A percentile compares a stretch with the other conserved stretches of the same genome.
phyloP scores from a whole-genome alignment of 345 rosid species.

The Citrus glauca region DNA sequence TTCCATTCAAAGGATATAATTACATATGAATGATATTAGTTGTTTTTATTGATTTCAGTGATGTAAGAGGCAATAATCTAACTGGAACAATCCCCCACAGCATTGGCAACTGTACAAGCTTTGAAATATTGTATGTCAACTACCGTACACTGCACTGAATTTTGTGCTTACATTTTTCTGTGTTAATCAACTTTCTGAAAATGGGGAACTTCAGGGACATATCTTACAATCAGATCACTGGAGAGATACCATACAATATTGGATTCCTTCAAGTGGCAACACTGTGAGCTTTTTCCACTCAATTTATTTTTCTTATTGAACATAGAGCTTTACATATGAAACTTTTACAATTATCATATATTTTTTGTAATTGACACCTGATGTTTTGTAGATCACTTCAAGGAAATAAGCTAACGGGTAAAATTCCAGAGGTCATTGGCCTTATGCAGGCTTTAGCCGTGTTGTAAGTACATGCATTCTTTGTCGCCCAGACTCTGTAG shows the following conservation, averaged over 20 bases:
- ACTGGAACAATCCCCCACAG: constrained; percentile 75
- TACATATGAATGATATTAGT: too few relatives aligned
- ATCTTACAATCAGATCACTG: constrained; percentile 78
- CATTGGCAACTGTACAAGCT: constrained; percentile 98
- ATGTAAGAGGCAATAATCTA: constrained; percentile 88
- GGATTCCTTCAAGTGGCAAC: constrained; percentile 99
- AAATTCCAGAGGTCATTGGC: constrained; percentile 88
- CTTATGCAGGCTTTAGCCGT: constrained; percentile 99
- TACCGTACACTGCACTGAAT: too few relatives aligned
- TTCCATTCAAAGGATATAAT: neutral
- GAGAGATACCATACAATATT: constrained; percentile 89
- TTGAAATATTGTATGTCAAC: constrained; percentile 73
- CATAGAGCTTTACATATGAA: neutral
- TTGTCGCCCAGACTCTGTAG: neutral
- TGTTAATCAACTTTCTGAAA: neutral
- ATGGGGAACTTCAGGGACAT: constrained; percentile 50
- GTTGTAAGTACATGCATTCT: constrained; percentile 49
- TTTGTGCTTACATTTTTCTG: neutral
- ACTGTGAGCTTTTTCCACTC: constrained; percentile 43
- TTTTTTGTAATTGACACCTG: neutral
- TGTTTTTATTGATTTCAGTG: constrained; percentile 39
- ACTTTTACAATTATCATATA: neutral
- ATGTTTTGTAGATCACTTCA: constrained; percentile 67
- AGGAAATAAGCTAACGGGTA: constrained; percentile 73
- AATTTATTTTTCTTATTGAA: neutral